Conservation (phyloP, 257 asterid genomes). For the Plectranthus barbatus region DNA sequence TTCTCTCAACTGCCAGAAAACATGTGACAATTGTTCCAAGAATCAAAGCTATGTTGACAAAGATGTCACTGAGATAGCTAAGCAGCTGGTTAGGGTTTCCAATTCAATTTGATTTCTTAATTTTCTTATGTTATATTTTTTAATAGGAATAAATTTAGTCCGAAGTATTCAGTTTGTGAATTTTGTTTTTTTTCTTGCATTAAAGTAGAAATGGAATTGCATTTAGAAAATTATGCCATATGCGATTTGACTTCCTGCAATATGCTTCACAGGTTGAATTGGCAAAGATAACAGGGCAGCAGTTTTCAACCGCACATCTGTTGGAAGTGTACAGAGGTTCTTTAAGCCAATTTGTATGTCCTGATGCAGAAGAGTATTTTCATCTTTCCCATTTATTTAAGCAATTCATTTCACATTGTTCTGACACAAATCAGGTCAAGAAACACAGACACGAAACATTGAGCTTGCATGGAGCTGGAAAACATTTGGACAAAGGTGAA, state of each 20-base stretch:
- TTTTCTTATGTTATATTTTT: slow-evolving; percentile 6
- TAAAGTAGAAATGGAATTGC: not conserved
- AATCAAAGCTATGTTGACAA: slow-evolving; percentile 60
- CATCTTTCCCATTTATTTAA: slow-evolving; percentile 7
- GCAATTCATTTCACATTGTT: slow-evolving; percentile 19
- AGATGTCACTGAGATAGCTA: slow-evolving; percentile 72
- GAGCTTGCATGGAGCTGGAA: slow-evolving; percentile 95
- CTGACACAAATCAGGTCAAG: slow-evolving; percentile 58
- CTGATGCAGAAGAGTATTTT: slow-evolving; percentile 13
- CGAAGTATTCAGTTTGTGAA: not conserved
- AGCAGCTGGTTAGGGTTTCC: slow-evolving; percentile 64
- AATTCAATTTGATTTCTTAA: not conserved
- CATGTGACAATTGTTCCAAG: slow-evolving; percentile 92
- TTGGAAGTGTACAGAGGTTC: slow-evolving; percentile 97
- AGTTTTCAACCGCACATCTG: slow-evolving; percentile 76
- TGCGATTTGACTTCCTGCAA: slow-evolving; percentile 2
- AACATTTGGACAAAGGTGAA: slow-evolving; percentile 75
- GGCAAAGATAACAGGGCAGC: slow-evolving; percentile 73
- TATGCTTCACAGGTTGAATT: slow-evolving; percentile 60
- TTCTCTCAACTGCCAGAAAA: slow-evolving; percentile 64
- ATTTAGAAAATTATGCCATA: slow-evolving; percentile 1
- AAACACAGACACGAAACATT: slow-evolving; percentile 72
- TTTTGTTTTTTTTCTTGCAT: not conserved
- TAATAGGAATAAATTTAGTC: not conserved
- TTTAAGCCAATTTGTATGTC: slow-evolving; percentile 83